Evolutionary conservation across 352 stramenopile species (phyloP), one percentile per base, ranked within the genome.

Genomic region (Phytophthora fragariaefolia): DNA sequence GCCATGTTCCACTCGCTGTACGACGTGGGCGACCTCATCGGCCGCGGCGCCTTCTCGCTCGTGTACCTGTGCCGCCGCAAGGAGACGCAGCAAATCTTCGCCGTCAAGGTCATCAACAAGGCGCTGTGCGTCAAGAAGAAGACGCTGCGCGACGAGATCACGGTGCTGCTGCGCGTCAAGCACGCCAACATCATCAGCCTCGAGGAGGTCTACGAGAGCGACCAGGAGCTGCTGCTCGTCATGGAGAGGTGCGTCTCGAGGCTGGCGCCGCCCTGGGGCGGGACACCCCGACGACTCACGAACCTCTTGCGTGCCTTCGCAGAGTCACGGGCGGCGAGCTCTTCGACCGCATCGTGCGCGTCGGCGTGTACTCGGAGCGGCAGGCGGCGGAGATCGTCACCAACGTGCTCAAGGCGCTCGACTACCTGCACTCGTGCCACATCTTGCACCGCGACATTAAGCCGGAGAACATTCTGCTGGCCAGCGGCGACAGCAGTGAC

Each of bases 1-100:
- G 85, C 79, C 53, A 95, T 95, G 87, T 96, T 96, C 74, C 87
- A 95, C 73, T 89, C 88, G 50, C 78, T 93, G n/a, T 95, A 95
- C 66, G 87, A 96, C 60, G 85, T 96, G 40, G 89, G 89, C 54
- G 85, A 95, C 34, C 69, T 96, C 52, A 94, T 96, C 46, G 88
- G 88, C 27, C 77, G 82, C 22, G 88, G 88, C 15, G 86, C 85
- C 51, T 88, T 95, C 63, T 96, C 88, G 47, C 85, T 95, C 69
- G 88, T 96, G 40, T 94, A 95, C 43, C 72, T 93, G 42, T 96
- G 88, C 55, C 81, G 86, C 34, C 70, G 85, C 51, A 96, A 96
- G 63, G 76, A 87, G 53, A 91, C 85, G 22, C 80, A 89, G 69
- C 78, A 95, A 69, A 71, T 93, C 51, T 95, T 92, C 63, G 88